phyloP scores from a whole-genome alignment of 2,329 filamentous ascomycete genomes.

The Colletotrichum viniferum region DNA sequence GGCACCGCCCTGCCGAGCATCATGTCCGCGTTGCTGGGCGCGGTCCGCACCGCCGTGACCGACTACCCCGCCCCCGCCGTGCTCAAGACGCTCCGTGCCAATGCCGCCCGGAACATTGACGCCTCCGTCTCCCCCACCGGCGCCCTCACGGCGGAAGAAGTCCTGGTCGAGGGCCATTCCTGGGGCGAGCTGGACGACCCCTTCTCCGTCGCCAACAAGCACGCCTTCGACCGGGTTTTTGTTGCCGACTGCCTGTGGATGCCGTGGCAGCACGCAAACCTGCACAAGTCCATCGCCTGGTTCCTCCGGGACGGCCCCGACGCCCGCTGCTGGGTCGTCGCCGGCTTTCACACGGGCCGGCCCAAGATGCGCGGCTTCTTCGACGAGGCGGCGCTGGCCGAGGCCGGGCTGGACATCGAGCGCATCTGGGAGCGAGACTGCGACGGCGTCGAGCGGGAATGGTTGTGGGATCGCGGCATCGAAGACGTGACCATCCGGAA shows the following conservation, averaged over 20 bases:
- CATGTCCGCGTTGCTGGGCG: conserved; percentile 52
- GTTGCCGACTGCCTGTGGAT: conserved; percentile 80
- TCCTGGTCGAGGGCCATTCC: conserved; percentile 62
- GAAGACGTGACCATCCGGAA: conserved; percentile 69
- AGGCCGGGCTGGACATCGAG: conserved; percentile 63
- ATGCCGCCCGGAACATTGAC: conserved; percentile 58
- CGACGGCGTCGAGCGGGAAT: conserved; percentile 65
- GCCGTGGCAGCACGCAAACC: conserved; percentile 72
- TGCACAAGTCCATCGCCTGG: conserved; percentile 65
- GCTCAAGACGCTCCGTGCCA: conserved; percentile 61
- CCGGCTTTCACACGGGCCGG: conserved; percentile 75
- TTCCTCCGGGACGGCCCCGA: conserved; percentile 54
- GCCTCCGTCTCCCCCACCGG: conserved; percentile 35
- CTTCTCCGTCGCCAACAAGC: conserved; percentile 29
- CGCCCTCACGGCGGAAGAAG: conserved; percentile 23
- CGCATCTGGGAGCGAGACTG: conserved; percentile 73
- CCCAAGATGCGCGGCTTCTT: conserved; percentile 71
- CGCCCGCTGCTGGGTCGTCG: conserved; percentile 67
- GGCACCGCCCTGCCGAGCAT: conserved; percentile 63
- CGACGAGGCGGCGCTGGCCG: conserved; percentile 46
- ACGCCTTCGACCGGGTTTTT: conserved; percentile 65
- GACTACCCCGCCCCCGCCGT: conserved; percentile 71
- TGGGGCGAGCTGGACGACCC: conserved; percentile 62
- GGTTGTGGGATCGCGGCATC: conserved; percentile 62
- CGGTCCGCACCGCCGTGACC: conserved; percentile 59